Conservation (phyloP, 2,329 filamentous ascomycete genomes). For the Pyrenochaeta sp. region DNA sequence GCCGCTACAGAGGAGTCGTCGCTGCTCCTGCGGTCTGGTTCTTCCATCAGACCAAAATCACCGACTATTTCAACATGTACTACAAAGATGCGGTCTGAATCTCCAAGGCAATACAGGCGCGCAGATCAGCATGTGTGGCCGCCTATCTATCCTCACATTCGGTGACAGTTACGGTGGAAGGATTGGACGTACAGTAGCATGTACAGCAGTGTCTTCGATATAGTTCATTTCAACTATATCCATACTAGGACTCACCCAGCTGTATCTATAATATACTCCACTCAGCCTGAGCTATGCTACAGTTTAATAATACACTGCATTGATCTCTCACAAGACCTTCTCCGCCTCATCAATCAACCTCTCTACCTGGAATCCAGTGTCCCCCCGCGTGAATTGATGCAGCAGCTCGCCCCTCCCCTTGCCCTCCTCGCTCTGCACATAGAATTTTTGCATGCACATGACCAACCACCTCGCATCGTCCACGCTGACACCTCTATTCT, state of each 20-base stretch:
- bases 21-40: slow-evolving; percentile 4
- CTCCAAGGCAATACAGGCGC: background rate
- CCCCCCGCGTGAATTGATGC: slow-evolving; percentile 82
- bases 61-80: background rate
- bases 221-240: no score
- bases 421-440: slow-evolving; percentile 67
- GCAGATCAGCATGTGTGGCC: background rate
- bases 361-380: slow-evolving; percentile 82
- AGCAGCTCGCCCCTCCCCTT: slow-evolving; percentile 67
- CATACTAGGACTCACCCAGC: no score
- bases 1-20: background rate
- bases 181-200: background rate
- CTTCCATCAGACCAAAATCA: slow-evolving; percentile 5
- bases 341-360: slow-evolving; percentile 89
- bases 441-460: slow-evolving; percentile 95
- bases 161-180: background rate
- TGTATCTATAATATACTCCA: no score
- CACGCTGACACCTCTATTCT: slow-evolving; percentile 77
- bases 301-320: background rate
- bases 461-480: slow-evolving; percentile 89
- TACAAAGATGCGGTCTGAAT: background rate
- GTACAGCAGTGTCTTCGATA: no score
- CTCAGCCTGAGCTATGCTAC: background rate
- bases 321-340: slow-evolving; percentile 62
- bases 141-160: background rate